Conservation (phyloP, 23 red algal species). For the Gracilaria gracilis region DNA sequence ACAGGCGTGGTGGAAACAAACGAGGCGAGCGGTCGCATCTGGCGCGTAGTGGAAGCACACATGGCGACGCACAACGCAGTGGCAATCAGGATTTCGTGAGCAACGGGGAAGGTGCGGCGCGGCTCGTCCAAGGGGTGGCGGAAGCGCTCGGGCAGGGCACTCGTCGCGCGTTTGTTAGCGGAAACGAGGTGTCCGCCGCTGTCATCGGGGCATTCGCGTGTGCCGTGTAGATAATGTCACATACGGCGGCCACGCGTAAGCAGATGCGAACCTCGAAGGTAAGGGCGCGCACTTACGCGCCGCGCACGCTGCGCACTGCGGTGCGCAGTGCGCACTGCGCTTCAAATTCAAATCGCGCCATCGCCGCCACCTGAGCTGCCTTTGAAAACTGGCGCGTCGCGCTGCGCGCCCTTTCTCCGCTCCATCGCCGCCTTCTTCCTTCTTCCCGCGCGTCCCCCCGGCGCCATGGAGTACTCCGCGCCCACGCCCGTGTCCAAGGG, state of each 20-base stretch:
- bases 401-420: neutral
- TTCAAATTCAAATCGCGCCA: conserved; percentile 37
- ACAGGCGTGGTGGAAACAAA: neutral
- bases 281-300: neutral
- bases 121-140: too few species aligned
- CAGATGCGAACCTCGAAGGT: neutral
- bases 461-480: conserved; percentile 33
- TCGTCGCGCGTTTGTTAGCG: too few species aligned
- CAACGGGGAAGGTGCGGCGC: neutral
- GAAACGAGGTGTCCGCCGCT: neutral
- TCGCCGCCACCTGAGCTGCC: neutral
- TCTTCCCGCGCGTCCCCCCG: neutral
- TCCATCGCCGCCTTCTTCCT: neutral
- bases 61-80: neutral
- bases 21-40: conserved; percentile 1
- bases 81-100: conserved; percentile 2
- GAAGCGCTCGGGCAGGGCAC: too few species aligned
- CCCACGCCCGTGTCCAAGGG: conserved; percentile 43
- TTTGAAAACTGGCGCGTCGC: too few species aligned
- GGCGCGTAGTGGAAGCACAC: conserved; percentile 26
- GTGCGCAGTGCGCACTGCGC: neutral
- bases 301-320: neutral
- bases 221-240: too few species aligned
- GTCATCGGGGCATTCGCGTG: neutral
- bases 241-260: neutral